Evolutionary conservation across 495 filamentous ascomycete genomes (phyloP).

Genomic region (Chaetomium cochliodes): DNA sequence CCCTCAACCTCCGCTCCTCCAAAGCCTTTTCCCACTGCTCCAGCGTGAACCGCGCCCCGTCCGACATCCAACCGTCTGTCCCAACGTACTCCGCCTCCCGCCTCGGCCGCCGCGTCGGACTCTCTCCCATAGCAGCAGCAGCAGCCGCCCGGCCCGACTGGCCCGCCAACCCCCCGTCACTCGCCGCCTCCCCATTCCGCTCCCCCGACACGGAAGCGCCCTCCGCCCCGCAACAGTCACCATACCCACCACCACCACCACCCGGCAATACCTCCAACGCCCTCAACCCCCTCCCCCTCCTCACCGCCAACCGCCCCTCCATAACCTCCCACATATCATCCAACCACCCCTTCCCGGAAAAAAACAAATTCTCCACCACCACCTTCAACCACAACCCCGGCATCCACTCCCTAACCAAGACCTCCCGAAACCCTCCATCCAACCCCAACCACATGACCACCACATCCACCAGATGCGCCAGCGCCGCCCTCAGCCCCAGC

Average conservation of each 20-base stretch:
- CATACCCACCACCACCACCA: no score
- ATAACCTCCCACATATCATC: neutral
- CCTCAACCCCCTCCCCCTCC: neutral
- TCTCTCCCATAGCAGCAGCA: no score
- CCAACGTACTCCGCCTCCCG: neutral
- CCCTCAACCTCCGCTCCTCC: no score
- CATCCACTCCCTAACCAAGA: conserved; percentile 8
- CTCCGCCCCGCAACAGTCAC: no score
- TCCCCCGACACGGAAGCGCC: no score
- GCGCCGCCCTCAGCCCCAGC: conserved; percentile 13
- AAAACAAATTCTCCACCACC: neutral
- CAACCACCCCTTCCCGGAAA: conserved; percentile 2
- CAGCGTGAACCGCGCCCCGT: neutral
- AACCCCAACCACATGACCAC: conserved; percentile 18
- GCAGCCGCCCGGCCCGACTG: no score
- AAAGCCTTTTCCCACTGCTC: neutral
- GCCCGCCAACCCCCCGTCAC: no score
- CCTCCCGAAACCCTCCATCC: conserved; percentile 19
- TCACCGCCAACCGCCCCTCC: neutral
- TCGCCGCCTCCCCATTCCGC: no score
- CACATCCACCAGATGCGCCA: conserved; percentile 23
- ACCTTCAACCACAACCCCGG: neutral
- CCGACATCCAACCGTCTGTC: neutral
- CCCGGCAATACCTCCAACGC: neutral
- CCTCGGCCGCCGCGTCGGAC: neutral